phyloP scores from a whole-genome alignment of 2,329 filamentous ascomycete species.

The Alternaria postmessia region DNA sequence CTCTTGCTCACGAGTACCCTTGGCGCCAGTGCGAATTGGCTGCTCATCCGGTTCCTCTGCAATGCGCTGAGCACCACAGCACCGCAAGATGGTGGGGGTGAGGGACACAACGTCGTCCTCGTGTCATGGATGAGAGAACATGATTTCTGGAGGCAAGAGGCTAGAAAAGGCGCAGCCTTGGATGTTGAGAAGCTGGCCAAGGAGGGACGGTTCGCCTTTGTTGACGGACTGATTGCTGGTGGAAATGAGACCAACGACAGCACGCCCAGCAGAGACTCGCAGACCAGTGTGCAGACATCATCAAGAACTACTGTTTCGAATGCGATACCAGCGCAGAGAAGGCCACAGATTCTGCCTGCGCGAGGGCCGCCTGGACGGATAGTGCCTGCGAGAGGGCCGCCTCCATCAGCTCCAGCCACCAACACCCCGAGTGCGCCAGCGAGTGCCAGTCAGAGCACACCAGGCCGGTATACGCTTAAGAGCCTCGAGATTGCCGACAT shows the following conservation, averaged over 20 bases:
- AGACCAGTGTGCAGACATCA: constrained; percentile 8
- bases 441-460: constrained; percentile 2
- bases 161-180: constrained; percentile 72
- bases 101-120: constrained; percentile 65
- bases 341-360: constrained; percentile 20
- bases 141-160: constrained; percentile 79
- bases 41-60: constrained; percentile 61
- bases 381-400: constrained; percentile 25
- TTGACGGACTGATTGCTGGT: constrained; percentile 76
- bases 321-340: constrained; percentile 1
- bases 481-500: constrained; percentile 39
- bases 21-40: constrained; percentile 63
- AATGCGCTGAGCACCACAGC: constrained; percentile 50
- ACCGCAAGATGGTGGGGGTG: constrained; percentile 38
- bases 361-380: constrained; percentile 30
- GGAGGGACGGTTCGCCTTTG: constrained; percentile 71
- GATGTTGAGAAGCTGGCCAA: constrained; percentile 70
- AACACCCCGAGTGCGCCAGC: background rate
- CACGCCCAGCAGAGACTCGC: background rate
- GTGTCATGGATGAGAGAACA: constrained; percentile 84
- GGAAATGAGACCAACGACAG: constrained; percentile 17
- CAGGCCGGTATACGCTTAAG: constrained; percentile 33
- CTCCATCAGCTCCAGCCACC: background rate
- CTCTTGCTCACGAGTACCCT: constrained; percentile 72
- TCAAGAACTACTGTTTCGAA: background rate